Percentiles rank a stretch among this genome's conserved stretches.
These are phyloP conservation scores for Suhomyces bokatorum DNA, from an alignment of 1,139 yeast genomes.

Conservation along the genomic window DNA sequence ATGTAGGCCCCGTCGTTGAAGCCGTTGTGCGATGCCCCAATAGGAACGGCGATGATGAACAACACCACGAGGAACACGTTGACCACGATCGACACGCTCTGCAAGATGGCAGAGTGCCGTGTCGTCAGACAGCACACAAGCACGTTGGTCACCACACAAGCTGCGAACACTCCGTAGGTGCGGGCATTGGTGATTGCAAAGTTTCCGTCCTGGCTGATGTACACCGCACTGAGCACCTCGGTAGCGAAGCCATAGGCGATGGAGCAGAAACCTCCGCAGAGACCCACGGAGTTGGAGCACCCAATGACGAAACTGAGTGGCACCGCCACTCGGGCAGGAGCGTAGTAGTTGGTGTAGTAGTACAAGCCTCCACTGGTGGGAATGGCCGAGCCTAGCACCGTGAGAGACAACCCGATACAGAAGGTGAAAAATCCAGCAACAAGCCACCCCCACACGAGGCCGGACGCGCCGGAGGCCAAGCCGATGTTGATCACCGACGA, in stretches of 20 bases:
- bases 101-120: constrained; percentile 46
- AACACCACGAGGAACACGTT: constrained; percentile 57
- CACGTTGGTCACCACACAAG: constrained; percentile 30
- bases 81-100: constrained; percentile 56
- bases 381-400: constrained; percentile 65
- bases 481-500: constrained; percentile 41
- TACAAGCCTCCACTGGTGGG: constrained; percentile 61
- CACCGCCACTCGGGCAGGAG: constrained; percentile 33
- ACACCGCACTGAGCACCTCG: constrained; percentile 38
- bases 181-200: constrained; percentile 34
- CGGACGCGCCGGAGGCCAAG: constrained; percentile 52
- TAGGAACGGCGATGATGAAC: constrained; percentile 70
- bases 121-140: constrained; percentile 34
- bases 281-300: constrained; percentile 37
- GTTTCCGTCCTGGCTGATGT: constrained; percentile 31
- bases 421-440: constrained; percentile 58
- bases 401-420: constrained; percentile 61
- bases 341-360: constrained; percentile 50
- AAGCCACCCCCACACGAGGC: constrained; percentile 75
- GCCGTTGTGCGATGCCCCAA: constrained; percentile 40
- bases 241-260: constrained; percentile 42
- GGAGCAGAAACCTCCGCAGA: constrained; percentile 40
- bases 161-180: constrained; percentile 41
- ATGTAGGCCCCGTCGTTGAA: constrained; percentile 38
- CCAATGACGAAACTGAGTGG: constrained; percentile 39